Conservation (phyloP, 148 eudicot genomes). For the Limonium bicolor region DNA sequence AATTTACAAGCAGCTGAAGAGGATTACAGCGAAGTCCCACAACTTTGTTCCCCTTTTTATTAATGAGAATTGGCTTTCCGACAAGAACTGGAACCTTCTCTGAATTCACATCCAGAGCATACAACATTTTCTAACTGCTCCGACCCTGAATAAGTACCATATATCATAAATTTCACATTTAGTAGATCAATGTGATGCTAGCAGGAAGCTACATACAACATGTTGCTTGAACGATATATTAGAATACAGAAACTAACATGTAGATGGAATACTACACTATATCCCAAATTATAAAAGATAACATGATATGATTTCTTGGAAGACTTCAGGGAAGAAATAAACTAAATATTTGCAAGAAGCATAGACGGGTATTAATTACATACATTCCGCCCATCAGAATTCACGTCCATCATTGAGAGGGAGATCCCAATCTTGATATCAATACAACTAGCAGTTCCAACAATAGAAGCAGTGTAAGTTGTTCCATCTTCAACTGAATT, state of each 20-base stretch:
- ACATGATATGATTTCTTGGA: too few relatives aligned
- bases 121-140: constrained; percentile 83
- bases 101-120: constrained; percentile 72
- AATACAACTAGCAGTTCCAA: constrained; percentile 82
- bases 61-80: constrained; percentile 58
- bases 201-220: neutral
- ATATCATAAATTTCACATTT: neutral
- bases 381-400: constrained; percentile 96
- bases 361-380: neutral
- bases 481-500: constrained; percentile 63
- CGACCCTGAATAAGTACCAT: constrained; percentile 80
- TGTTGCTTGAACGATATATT: neutral
- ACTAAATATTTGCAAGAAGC: neutral
- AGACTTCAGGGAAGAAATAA: neutral
- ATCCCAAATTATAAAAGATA: neutral
- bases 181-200: neutral
- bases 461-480: constrained; percentile 77
- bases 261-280: too few relatives aligned
- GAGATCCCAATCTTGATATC: constrained; percentile 94
- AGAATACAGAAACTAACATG: too few relatives aligned
- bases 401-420: constrained; percentile 59
- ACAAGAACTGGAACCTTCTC: constrained; percentile 72
- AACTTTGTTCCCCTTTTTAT: constrained; percentile 85
- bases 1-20: too few relatives aligned
- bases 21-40: constrained; percentile 94